Conservation (phyloP, 2,329 filamentous ascomycete genomes). For the Ceratocystis lukuohia region DNA sequence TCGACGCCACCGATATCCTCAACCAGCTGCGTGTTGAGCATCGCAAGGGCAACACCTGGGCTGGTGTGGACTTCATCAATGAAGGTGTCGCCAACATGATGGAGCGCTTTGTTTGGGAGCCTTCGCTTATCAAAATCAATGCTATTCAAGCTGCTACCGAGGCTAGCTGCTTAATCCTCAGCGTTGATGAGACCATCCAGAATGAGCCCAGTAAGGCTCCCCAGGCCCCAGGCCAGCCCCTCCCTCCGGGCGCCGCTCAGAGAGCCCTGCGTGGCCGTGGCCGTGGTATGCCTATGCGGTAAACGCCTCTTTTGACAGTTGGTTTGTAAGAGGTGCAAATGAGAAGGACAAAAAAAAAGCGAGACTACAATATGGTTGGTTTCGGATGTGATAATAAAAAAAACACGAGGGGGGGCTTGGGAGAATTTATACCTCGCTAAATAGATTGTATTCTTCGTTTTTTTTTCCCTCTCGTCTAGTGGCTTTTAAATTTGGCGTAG, state of each 20-base stretch:
- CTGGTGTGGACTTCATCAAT: slow-evolving; percentile 84
- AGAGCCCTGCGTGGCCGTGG: slow-evolving; percentile 72
- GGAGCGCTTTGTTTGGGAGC: slow-evolving; percentile 94
- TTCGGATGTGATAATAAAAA: slow-evolving; percentile 3
- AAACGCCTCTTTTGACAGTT: slow-evolving; percentile 22
- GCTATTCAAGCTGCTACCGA: slow-evolving; percentile 93
- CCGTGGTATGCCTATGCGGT: slow-evolving; percentile 80
- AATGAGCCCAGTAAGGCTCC: slow-evolving; percentile 87
- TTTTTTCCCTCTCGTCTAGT: neutral
- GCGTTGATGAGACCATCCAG: slow-evolving; percentile 95
- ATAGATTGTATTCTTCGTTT: slow-evolving; percentile 12
- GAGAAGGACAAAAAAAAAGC: neutral
- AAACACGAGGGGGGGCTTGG: slow-evolving; percentile 16
- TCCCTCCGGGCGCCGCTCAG: slow-evolving; percentile 75
- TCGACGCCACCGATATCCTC: slow-evolving; percentile 94
- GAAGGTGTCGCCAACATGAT: slow-evolving; percentile 93
- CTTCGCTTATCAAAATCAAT: slow-evolving; percentile 89
- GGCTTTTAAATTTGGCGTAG: neutral
- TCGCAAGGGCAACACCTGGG: slow-evolving; percentile 83
- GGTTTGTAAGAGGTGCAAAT: slow-evolving; percentile 7
- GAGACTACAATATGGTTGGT: slow-evolving; percentile 6
- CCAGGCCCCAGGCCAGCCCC: slow-evolving; percentile 61
- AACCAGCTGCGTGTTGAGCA: slow-evolving; percentile 95
- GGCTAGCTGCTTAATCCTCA: slow-evolving; percentile 85
- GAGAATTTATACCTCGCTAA: slow-evolving; percentile 14